These are phyloP conservation scores for Sicyos baderoa DNA, from an alignment of 306 rosid species.

Conservation along the genomic window DNA sequence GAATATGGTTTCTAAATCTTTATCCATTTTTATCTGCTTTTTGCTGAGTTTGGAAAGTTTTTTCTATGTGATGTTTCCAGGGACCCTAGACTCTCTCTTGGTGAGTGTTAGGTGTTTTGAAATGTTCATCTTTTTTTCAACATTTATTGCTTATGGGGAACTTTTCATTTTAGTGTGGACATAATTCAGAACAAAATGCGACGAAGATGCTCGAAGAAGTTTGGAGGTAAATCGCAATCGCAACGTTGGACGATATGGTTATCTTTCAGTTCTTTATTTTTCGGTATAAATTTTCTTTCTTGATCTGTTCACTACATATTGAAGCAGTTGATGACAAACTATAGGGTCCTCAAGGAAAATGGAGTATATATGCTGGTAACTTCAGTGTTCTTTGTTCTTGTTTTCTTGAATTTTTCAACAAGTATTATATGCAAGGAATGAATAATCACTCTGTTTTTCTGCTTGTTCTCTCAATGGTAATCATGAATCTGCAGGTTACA, in stretches of 20 bases:
- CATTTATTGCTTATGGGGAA: constrained; percentile 19
- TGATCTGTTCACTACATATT: constrained; percentile 73
- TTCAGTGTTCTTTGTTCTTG: constrained; percentile 18
- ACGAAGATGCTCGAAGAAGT: constrained; percentile 63
- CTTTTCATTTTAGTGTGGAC: constrained; percentile 60
- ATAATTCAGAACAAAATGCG: constrained; percentile 56
- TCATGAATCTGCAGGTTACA: constrained; percentile 40
- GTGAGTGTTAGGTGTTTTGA: constrained; percentile 38
- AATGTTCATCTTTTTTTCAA: constrained; percentile 18
- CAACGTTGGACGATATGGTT: constrained; percentile 28
- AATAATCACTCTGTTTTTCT: constrained; percentile 15
- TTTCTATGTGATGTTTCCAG: constrained; percentile 32
- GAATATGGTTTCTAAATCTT: background rate
- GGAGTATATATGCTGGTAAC: constrained; percentile 86
- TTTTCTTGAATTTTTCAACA: background rate
- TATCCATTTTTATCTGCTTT: background rate
- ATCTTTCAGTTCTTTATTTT: constrained; percentile 19
- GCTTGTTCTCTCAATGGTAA: background rate
- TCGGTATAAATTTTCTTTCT: constrained; percentile 38
- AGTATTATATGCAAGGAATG: background rate
- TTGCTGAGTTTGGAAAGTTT: background rate
- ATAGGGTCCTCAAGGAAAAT: constrained; percentile 87
- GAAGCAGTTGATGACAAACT: constrained; percentile 90
- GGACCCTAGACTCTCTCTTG: constrained; percentile 86
- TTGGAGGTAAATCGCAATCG: constrained; percentile 58